phyloP scores from a whole-genome alignment of 176 grass and related monocot genomes.

The Otatea glauca region DNA sequence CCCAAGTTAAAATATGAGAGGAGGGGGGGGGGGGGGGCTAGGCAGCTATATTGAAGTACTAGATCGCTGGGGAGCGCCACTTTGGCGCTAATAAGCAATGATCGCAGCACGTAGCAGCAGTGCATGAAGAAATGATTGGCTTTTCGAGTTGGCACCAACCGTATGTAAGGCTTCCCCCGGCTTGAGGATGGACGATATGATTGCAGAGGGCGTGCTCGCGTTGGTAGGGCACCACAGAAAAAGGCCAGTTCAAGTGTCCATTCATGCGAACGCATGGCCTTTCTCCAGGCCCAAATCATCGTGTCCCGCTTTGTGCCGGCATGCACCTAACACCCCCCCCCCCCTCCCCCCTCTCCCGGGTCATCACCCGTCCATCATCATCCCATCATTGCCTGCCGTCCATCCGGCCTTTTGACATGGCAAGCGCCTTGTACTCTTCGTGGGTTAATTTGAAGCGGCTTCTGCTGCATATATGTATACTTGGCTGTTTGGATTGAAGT shows the following conservation, averaged over 20 bases:
- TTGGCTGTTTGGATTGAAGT: not conserved
- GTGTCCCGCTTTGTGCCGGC: conserved; percentile 60
- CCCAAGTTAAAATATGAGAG: not conserved
- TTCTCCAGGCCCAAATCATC: conserved; percentile 56
- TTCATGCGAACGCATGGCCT: conserved; percentile 49
- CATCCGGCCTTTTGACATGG: conserved; percentile 28
- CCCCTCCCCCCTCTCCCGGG: not conserved
- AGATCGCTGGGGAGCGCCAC: not conserved
- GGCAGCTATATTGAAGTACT: not conserved
- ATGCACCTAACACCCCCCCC: conserved; percentile 37
- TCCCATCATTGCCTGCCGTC: conserved; percentile 58
- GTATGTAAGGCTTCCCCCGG: conserved; percentile 27
- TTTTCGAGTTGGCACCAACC: conserved; percentile 56
- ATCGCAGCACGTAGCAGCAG: conserved; percentile 66
- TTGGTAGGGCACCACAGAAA: not conserved
- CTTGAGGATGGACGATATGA: conserved; percentile 44
- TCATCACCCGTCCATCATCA: conserved; percentile 61
- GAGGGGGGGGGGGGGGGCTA: too few relatives aligned
- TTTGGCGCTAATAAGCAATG: conserved; percentile 36
- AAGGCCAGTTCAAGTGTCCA: conserved; percentile 46
- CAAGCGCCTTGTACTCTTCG: not conserved
- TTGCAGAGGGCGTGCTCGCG: conserved; percentile 55
- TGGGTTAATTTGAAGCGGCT: not conserved
- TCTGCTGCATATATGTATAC: not conserved
- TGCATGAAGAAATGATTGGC: conserved; percentile 67